A percentile compares a stretch with the other conserved stretches of the same genome.
Evolutionary conservation across 306 rosid genomes (phyloP).

Genomic region (Vigna unguiculata): DNA sequence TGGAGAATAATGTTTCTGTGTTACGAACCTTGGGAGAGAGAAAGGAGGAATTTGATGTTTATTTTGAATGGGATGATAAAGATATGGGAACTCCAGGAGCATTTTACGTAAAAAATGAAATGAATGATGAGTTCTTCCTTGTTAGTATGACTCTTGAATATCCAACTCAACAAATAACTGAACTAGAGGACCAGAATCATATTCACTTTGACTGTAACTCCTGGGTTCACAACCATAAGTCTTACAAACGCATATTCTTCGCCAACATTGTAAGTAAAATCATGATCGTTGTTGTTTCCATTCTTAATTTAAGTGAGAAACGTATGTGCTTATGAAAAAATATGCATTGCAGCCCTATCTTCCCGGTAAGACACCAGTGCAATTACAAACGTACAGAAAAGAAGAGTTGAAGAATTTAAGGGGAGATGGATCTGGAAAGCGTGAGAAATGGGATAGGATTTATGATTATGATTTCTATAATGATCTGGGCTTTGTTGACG

Average conservation of each 20-base stretch:
- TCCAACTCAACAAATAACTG: not conserved
- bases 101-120: conserved; percentile 35
- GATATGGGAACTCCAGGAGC: conserved; percentile 67
- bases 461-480: conserved; percentile 77
- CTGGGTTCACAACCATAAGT: conserved; percentile 55
- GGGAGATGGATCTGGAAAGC: conserved; percentile 72
- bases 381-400: conserved; percentile 49
- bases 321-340: not conserved
- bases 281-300: not conserved
- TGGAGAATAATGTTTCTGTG: conserved; percentile 56
- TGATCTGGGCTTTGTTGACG: conserved; percentile 62
- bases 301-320: not conserved
- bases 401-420: conserved; percentile 61
- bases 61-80: conserved; percentile 55
- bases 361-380: conserved; percentile 53
- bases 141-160: conserved; percentile 60
- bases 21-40: conserved; percentile 49
- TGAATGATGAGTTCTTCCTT: conserved; percentile 59
- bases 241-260: conserved; percentile 65
- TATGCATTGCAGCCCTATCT: conserved; percentile 54
- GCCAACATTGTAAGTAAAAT: conserved; percentile 51
- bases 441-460: conserved; percentile 60
- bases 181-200: conserved; percentile 46
- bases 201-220: conserved; percentile 72
- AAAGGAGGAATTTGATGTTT: conserved; percentile 50